Evolutionary conservation across 2,329 filamentous ascomycete genomes (phyloP).

Genomic region (Aspergillus terreus): DNA sequence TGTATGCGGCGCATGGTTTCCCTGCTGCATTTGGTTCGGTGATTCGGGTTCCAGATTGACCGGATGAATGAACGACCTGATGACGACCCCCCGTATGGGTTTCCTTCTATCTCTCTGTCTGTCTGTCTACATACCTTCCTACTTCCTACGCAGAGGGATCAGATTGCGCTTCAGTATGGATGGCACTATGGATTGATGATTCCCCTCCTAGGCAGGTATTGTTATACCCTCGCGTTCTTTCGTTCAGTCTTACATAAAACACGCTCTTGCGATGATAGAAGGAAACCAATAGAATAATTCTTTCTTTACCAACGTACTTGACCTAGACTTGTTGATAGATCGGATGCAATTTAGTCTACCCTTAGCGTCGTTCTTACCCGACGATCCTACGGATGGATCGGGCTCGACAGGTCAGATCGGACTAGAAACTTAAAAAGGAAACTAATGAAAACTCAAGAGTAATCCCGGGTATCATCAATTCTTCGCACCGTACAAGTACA

Average conservation of each 20-base stretch:
- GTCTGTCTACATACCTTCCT: neutral
- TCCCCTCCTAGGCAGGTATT: neutral
- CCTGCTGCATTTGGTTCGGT: neutral
- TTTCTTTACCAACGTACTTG: neutral
- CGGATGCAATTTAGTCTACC: neutral
- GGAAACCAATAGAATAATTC: slow-evolving; percentile 1
- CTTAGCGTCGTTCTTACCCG: neutral
- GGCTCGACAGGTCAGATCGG: neutral
- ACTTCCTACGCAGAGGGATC: no score
- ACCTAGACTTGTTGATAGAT: neutral
- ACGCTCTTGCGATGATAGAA: neutral
- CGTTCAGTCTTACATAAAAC: neutral
- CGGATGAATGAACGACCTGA: neutral
- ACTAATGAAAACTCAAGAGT: slow-evolving; percentile 1
- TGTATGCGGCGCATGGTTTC: neutral
- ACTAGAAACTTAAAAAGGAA: neutral
- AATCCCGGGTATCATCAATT: slow-evolving; percentile 19
- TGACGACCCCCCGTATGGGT: neutral
- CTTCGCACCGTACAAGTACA: slow-evolving; percentile 14
- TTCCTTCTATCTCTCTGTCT: neutral
- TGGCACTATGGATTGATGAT: no score
- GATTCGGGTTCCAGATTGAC: neutral
- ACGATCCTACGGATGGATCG: neutral
- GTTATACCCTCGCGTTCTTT: neutral
- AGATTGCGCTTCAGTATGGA: no score